Evolutionary conservation across 2,329 filamentous ascomycete species (phyloP).

Genomic region (Fusarium ramigenum): DNA sequence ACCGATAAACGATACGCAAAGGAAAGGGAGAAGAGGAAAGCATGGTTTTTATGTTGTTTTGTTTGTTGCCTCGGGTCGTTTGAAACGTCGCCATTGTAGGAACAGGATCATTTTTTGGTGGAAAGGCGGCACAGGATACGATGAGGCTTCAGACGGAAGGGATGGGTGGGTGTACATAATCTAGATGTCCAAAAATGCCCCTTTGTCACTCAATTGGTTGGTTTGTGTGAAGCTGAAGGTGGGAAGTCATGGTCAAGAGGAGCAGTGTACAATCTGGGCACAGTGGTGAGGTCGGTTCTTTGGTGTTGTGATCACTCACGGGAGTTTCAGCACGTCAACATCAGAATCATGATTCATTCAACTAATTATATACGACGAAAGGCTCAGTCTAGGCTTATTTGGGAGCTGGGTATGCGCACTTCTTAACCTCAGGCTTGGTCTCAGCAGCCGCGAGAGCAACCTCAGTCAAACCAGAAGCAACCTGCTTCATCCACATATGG

Average conservation of each 20-base stretch:
- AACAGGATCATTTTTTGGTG: slow-evolving; percentile 25
- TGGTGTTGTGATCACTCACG: neutral
- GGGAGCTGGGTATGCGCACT: slow-evolving; percentile 21
- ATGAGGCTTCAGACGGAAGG: slow-evolving; percentile 25
- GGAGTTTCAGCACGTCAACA: neutral
- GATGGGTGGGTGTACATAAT: slow-evolving; percentile 43
- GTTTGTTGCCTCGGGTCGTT: slow-evolving; percentile 22
- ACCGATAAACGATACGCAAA: slow-evolving; percentile 66
- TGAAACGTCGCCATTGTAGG: slow-evolving; percentile 30
- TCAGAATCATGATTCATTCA: slow-evolving; percentile 6
- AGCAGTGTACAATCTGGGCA: neutral
- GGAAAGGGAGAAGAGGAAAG: slow-evolving; percentile 15
- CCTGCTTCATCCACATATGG: slow-evolving; percentile 56
- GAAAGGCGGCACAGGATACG: slow-evolving; percentile 7
- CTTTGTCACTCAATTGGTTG: slow-evolving; percentile 36
- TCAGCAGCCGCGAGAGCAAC: slow-evolving; percentile 48
- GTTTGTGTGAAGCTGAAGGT: neutral
- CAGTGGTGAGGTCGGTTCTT: neutral
- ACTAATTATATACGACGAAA: neutral
- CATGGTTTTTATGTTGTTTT: slow-evolving; percentile 25
- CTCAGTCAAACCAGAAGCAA: slow-evolving; percentile 59
- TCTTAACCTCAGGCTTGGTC: slow-evolving; percentile 19
- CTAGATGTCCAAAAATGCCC: slow-evolving; percentile 42
- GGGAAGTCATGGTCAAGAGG: neutral
- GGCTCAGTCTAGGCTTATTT: neutral